phyloP scores from a whole-genome alignment of 2,329 filamentous ascomycete species.

The Verticillium nonalfalfae region DNA sequence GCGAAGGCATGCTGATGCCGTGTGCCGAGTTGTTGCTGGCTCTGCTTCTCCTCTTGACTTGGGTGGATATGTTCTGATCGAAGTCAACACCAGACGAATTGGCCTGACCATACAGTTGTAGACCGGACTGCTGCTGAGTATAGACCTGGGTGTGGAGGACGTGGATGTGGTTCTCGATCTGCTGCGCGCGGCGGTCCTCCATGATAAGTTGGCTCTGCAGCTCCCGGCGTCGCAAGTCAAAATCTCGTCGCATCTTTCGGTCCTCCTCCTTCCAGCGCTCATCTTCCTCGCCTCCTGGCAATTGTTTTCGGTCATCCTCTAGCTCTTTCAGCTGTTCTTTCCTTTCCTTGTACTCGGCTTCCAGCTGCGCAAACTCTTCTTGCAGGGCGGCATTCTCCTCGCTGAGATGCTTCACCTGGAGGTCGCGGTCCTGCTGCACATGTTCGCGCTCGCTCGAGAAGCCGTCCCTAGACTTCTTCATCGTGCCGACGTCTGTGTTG shows the following conservation, averaged over 20 bases:
- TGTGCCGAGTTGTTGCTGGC: conserved; percentile 40
- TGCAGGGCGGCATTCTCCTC: conserved; percentile 55
- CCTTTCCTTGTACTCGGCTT: conserved; percentile 64
- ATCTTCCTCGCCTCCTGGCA: conserved; percentile 55
- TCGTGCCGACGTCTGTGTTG: conserved; percentile 54
- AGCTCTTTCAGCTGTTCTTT: conserved; percentile 59
- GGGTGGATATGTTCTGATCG: conserved; percentile 31
- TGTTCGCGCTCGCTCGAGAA: conserved; percentile 48
- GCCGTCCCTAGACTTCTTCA: conserved; percentile 47
- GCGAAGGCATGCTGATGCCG: conserved; percentile 7
- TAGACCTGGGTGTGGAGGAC: conserved; percentile 41
- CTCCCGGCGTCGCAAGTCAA: conserved; percentile 46
- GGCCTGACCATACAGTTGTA: conserved; percentile 38
- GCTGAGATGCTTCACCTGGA: conserved; percentile 44
- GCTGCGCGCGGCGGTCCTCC: conserved; percentile 39
- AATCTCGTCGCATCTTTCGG: conserved; percentile 45
- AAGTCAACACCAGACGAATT: conserved; percentile 41
- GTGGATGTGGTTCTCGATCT: conserved; percentile 38
- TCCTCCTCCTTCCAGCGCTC: conserved; percentile 49
- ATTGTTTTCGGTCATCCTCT: conserved; percentile 62
- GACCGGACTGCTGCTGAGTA: conserved; percentile 31
- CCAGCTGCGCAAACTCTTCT: conserved; percentile 57
- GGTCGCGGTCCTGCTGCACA: conserved; percentile 43
- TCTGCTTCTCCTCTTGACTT: conserved; percentile 40
- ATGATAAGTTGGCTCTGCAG: conserved; percentile 42